Base-by-base conservation (phyloP, 2,329 filamentous ascomycete species). In the Exserohilum turcica region DNA sequence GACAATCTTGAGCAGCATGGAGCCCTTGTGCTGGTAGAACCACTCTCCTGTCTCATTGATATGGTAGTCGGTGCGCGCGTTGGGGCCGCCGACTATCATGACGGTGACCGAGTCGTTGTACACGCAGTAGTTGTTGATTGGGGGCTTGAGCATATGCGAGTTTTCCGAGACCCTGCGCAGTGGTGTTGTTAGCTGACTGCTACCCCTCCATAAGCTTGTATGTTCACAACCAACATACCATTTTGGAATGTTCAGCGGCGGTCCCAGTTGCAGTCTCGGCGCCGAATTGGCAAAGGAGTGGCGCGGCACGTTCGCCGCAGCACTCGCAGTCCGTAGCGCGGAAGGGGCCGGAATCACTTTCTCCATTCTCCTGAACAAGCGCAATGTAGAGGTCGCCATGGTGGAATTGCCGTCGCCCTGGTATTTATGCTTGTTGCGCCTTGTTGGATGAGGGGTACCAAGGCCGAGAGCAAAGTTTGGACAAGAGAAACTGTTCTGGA, bases 41-140 rank as follows among this genome's bases (percentile, higher is more conserved):
- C 92, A 97, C 76, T 97, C 94, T 10, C 94, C 87, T 0, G 93
- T 97, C 67, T 86, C 81, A 82, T 97, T 97, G 84, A 97, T 93
- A 82, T 97, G 94, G 81, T 97, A 99, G 81, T 97, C 94, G 50
- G 92, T 97, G 60, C 94, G 87, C 56, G 91, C 91, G 76, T 97
- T 97, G 68, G 94, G 94, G 10, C 94, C 94, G 72, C 94, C 94
- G 58, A 99, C 92, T 66, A 96, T 92, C 90, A 94, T 94, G 71
- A 94, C 89, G 36, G 88, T 92, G 54, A 93, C 84, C 68, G 85
- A 84, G 49, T 89, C 84, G 73, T 96, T 89, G 79, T 96, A 96
- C 68, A 97, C 91, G 78, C 92, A 97, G 80, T 94, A 95, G 79
- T 97, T 97, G 79, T 97, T 97, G 70, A 97, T 87, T 1, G 94